Evolutionary conservation across 1,139 yeast genomes (phyloP).

Genomic region (Pneumocystis wakefieldiae): DNA sequence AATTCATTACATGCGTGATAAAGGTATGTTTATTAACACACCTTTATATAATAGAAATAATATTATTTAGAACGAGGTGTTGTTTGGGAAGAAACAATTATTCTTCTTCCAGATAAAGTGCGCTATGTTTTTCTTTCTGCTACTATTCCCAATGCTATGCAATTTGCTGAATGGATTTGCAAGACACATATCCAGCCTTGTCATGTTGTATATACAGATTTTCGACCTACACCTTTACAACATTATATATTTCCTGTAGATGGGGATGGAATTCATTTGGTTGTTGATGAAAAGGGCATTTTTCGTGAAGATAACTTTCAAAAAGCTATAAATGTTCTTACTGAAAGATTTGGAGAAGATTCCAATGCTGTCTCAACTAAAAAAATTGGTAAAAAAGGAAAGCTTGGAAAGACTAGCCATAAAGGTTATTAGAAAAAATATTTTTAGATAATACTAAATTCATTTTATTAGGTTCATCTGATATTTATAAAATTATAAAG

Average conservation of each 20-base stretch:
- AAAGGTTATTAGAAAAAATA: slow-evolving; percentile 28
- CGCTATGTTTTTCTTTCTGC: slow-evolving; percentile 81
- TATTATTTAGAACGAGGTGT: slow-evolving; percentile 68
- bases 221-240: slow-evolving; percentile 96
- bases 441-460: slow-evolving; percentile 1
- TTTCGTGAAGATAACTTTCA: slow-evolving; percentile 96
- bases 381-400: slow-evolving; percentile 56
- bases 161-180: slow-evolving; percentile 97
- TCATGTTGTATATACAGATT: slow-evolving; percentile 95
- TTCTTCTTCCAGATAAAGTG: slow-evolving; percentile 87
- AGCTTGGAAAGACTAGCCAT: slow-evolving; percentile 80
- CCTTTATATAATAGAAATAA: slow-evolving; percentile 41
- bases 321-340: slow-evolving; percentile 90
- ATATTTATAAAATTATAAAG: slow-evolving; percentile 89
- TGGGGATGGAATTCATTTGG: slow-evolving; percentile 93
- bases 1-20: slow-evolving; percentile 88
- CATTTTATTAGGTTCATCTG: slow-evolving; percentile 40
- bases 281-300: slow-evolving; percentile 91
- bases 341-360: slow-evolving; percentile 73
- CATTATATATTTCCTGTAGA: slow-evolving; percentile 94
- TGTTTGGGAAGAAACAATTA: slow-evolving; percentile 98
- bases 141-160: slow-evolving; percentile 95
- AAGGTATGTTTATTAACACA: not conserved
- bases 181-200: slow-evolving; percentile 91
- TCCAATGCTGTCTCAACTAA: slow-evolving; percentile 37